A percentile compares a stretch with the other conserved stretches of the same genome.
phyloP scores from a whole-genome alignment of 257 asterid species.

The Nicotiana otophora region DNA sequence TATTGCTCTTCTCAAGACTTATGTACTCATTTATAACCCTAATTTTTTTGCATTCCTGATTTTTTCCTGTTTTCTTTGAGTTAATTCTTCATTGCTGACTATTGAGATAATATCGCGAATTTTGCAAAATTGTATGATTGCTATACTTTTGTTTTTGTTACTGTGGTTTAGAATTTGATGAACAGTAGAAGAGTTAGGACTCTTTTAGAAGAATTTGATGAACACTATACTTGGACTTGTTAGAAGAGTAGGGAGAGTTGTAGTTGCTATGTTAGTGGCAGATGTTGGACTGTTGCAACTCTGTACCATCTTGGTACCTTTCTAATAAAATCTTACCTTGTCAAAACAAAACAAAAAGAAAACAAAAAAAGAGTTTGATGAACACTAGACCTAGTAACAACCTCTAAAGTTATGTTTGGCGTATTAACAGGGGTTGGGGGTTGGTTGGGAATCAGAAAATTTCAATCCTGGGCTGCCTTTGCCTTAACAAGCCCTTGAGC shows the following conservation, averaged over 20 bases:
- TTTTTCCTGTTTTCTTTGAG: neutral
- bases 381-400: neutral
- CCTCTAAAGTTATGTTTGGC: neutral
- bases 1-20: constrained; percentile 89
- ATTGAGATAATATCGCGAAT: neutral
- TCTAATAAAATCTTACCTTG: too few species aligned
- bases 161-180: neutral
- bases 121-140: neutral
- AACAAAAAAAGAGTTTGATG: neutral
- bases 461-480: neutral
- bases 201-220: too few species aligned
- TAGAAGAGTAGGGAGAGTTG: too few species aligned
- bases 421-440: neutral
- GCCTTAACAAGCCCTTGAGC: neutral
- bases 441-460: neutral
- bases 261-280: too few species aligned
- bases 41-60: neutral
- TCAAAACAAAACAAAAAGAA: too few species aligned
- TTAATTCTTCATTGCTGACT: neutral
- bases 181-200: neutral
- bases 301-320: too few species aligned
- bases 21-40: constrained; percentile 43
- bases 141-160: neutral
- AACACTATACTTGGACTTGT: too few species aligned
- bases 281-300: too few species aligned